A percentile compares a stretch with the other conserved stretches of the same genome.
Conservation (phyloP, 2,329 filamentous ascomycete species). For the Aspergillus puulaauensis region DNA sequence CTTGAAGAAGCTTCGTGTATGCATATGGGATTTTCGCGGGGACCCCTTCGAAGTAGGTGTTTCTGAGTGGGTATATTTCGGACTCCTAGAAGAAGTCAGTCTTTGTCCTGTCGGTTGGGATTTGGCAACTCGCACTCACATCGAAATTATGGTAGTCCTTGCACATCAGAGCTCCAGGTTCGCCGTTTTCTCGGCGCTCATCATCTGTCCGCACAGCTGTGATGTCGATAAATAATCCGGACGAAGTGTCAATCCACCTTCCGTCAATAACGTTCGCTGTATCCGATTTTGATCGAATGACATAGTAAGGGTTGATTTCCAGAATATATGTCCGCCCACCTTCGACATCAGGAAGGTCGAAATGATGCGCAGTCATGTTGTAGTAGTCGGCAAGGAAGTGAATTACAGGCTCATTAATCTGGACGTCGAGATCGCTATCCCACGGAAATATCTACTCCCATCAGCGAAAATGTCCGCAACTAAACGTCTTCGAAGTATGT, state of each 20-base stretch:
- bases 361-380: constrained; percentile 61
- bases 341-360: constrained; percentile 37
- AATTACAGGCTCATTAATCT: constrained; percentile 56
- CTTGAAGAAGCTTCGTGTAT: constrained; percentile 53
- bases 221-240: constrained; percentile 63
- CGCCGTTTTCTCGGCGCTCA: constrained; percentile 37
- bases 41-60: constrained; percentile 54
- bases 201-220: constrained; percentile 54
- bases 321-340: constrained; percentile 51
- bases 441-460: constrained; percentile 54
- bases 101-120: neutral
- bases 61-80: constrained; percentile 58
- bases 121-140: constrained; percentile 24
- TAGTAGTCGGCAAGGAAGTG: constrained; percentile 58
- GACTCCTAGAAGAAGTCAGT: constrained; percentile 33
- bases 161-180: constrained; percentile 49
- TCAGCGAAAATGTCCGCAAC: neutral
- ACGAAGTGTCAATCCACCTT: constrained; percentile 60
- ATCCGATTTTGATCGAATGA: constrained; percentile 47
- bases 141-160: constrained; percentile 59
- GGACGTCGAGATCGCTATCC: constrained; percentile 62
- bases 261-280: constrained; percentile 58
- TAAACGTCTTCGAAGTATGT: constrained; percentile 1
- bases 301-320: constrained; percentile 60
- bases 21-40: constrained; percentile 57